Base-by-base conservation (phyloP, 208 protist species). In the Trypanosoma mega region DNA sequence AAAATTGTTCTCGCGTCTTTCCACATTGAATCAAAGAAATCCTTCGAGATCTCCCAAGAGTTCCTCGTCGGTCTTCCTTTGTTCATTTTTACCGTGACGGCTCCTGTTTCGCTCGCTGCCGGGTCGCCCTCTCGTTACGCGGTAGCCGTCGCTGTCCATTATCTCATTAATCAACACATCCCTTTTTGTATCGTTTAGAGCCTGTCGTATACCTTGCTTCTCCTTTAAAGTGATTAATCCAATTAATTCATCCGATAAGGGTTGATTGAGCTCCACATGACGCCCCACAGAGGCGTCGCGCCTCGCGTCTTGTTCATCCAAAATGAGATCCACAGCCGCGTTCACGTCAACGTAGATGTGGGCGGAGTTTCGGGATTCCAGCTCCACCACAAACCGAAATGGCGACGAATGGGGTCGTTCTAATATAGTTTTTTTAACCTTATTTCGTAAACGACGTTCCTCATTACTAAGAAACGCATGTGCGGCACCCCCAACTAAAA, bases 381-480 rank as follows among this genome's bases (percentile, higher is more conserved):
- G 69, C 68, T 97, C 88, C 24, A 93, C 79, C 1, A 94, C 86
- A 76, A 83, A 85, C 16, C 36, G 30, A 73, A 97, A 97, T 1
- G 89, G 83, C 14, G 89, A 82, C 8, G 63, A 62, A 59, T 86
- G 70, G 2, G 85, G 81, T 7, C 85, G 59, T 67, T 97, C 90
- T 3, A 94, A 71, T 31, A 97, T 69, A 5, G 82, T 90, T 58
- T 97, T 97, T 63, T 90, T 90, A 44, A 55, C 56, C 57, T 87
- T 88, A 58, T 92, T 88, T 30, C 85, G 76, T 50, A 90, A 59
- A 0, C 80, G 63, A 3, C 76, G 72, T 65, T 92, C 87, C 51
- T 93, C 79, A 72, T 96, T 93, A 72, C 85, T 85, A 29, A 98
- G 72, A 53, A 93, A 97, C 9, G 92, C 91, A 33, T 92, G 74